Percentiles rank a stretch among this genome's conserved stretches.
Conservation (phyloP, 2,329 filamentous ascomycete species). For the Mycogone perniciosa region DNA sequence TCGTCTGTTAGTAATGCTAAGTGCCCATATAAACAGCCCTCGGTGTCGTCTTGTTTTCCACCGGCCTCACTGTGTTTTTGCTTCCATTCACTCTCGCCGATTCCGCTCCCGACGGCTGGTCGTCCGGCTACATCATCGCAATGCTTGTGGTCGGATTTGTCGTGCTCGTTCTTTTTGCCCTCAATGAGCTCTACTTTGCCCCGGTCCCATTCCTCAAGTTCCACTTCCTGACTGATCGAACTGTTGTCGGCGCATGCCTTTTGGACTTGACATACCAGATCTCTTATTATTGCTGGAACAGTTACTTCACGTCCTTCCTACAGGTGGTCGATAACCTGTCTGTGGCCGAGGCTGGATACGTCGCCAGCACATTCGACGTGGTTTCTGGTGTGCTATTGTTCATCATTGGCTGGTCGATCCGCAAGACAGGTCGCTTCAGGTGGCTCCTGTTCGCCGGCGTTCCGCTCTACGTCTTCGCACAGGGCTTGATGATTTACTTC, state of each 20-base stretch:
- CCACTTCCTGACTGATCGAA: conserved; percentile 43
- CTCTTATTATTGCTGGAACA: conserved; percentile 47
- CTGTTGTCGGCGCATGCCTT: conserved; percentile 45
- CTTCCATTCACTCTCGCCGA: conserved; percentile 56
- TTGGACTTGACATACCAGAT: conserved; percentile 39
- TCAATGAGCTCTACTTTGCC: conserved; percentile 54
- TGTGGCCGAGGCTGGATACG: conserved; percentile 39
- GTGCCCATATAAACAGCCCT: conserved; percentile 24
- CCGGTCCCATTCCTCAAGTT: conserved; percentile 51
- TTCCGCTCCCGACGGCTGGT: conserved; percentile 44
- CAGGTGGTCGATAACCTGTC: conserved; percentile 42
- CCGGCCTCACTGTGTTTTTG: conserved; percentile 54
- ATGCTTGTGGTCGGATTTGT: conserved; percentile 57
- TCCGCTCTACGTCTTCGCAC: conserved; percentile 49
- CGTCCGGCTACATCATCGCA: conserved; percentile 46
- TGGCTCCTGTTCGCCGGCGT: conserved; percentile 38
- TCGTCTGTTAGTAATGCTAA: not conserved
- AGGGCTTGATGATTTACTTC: conserved; percentile 35
- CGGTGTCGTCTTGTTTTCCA: conserved; percentile 51
- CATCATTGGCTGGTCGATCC: conserved; percentile 41
- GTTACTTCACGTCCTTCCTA: conserved; percentile 51
- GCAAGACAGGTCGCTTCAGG: conserved; percentile 42
- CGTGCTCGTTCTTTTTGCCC: conserved; percentile 47
- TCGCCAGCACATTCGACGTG: conserved; percentile 44
- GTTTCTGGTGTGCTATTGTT: conserved; percentile 45